Percentiles rank a stretch among this genome's conserved stretches.
Conservation (phyloP, 2,329 filamentous ascomycete genomes). For the Alternaria dauci region DNA sequence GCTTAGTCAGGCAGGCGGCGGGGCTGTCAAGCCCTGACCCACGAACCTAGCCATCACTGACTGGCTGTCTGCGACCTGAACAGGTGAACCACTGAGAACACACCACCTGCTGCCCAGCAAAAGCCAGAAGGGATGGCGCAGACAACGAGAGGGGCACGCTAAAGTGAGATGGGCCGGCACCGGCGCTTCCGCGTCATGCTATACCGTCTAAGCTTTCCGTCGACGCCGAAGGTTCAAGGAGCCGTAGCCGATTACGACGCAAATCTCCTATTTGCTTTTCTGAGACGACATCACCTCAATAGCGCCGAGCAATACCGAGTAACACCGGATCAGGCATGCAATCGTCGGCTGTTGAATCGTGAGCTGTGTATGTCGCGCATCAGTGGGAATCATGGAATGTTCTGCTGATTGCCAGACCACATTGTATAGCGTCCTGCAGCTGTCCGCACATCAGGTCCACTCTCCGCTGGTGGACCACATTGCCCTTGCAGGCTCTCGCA, state of each 20-base stretch:
- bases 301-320: conserved; percentile 9
- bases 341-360: background rate
- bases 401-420: background rate
- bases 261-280: conserved; percentile 13
- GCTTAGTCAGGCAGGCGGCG: conserved; percentile 29
- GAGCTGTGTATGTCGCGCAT: background rate
- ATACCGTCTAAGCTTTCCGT: conserved; percentile 7
- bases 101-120: background rate
- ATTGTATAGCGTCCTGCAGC: conserved; percentile 15
- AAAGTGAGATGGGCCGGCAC: background rate
- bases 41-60: conserved; percentile 1
- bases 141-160: conserved; percentile 16
- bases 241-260: conserved; percentile 15
- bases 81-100: background rate
- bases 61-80: background rate
- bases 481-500: conserved; percentile 11
- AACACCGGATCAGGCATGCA: background rate
- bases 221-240: background rate
- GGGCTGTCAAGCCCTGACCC: conserved; percentile 11
- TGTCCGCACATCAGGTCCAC: conserved; percentile 21
- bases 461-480: conserved; percentile 14
- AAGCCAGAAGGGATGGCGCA: conserved; percentile 11
- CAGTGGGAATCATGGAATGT: background rate
- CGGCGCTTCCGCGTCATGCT: conserved; percentile 14
- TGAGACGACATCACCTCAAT: conserved; percentile 5